These are phyloP conservation scores for Inonotus obliquus DNA, from an alignment of 1,284 basidiomycete genomes.

Conservation along the genomic window DNA sequence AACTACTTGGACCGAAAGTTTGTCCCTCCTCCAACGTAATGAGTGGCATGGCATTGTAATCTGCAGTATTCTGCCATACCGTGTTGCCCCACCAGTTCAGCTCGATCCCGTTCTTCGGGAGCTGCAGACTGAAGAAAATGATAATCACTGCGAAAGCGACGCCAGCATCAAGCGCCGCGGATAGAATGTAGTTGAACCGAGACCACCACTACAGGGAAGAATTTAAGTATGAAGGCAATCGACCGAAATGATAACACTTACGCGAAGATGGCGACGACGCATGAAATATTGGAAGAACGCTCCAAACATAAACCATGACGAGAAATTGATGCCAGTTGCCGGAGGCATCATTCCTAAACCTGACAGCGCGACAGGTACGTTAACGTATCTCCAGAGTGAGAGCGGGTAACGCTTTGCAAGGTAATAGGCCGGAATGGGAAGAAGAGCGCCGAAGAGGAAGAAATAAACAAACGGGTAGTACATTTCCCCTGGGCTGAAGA, in stretches of 20 bases:
- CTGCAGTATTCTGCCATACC: conserved; percentile 56
- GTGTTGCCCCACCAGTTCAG: conserved; percentile 68
- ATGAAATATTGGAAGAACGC: conserved; percentile 80
- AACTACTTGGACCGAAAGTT: conserved; percentile 54
- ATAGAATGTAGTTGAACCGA: conserved; percentile 81
- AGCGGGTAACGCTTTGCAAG: conserved; percentile 74
- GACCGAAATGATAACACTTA: conserved; percentile 2
- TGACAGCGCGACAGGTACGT: conserved; percentile 70
- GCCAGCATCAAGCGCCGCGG: conserved; percentile 31
- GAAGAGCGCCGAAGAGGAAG: conserved; percentile 69
- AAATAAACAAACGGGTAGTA: conserved; percentile 63
- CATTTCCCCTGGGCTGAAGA: conserved; percentile 63
- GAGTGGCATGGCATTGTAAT: conserved; percentile 53
- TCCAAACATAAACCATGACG: conserved; percentile 66
- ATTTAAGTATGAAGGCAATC: background rate
- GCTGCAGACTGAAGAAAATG: conserved; percentile 31
- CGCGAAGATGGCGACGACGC: conserved; percentile 67
- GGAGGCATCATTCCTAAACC: conserved; percentile 67
- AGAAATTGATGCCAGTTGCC: conserved; percentile 74
- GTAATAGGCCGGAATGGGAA: conserved; percentile 78
- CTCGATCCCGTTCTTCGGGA: conserved; percentile 24
- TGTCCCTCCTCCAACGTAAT: conserved; percentile 37
- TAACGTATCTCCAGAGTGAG: conserved; percentile 74
- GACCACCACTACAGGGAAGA: conserved; percentile 61
- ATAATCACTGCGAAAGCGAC: conserved; percentile 28